These are phyloP conservation scores for Asterophora lycoperdoides DNA, from an alignment of 768 basidiomycete species.

Conservation along the genomic window DNA sequence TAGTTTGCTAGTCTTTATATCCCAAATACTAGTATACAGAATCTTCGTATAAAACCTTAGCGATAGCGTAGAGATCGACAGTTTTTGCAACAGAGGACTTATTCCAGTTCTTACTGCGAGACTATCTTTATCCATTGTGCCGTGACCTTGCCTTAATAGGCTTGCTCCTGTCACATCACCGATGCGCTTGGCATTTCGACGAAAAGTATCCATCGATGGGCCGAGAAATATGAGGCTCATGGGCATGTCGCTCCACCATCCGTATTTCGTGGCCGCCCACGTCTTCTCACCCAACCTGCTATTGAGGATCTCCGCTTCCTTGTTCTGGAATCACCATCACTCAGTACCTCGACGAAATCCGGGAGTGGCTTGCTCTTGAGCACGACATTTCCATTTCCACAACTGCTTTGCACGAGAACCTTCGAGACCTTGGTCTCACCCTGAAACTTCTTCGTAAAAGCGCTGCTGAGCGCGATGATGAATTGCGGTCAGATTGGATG, in stretches of 20 bases:
- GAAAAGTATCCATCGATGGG: no score
- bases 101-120: no score
- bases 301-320: conserved; percentile 12
- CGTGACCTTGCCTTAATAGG: no score
- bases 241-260: not conserved
- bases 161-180: no score
- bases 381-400: conserved; percentile 15
- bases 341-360: conserved; percentile 22
- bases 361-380: conserved; percentile 17
- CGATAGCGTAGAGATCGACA: no score
- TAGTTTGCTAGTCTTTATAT: no score
- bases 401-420: conserved; percentile 15
- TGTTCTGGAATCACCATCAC: conserved; percentile 12
- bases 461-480: conserved; percentile 20
- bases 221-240: no score
- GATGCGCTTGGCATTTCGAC: no score
- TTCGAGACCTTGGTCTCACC: conserved; percentile 18
- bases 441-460: conserved; percentile 18
- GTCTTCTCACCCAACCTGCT: conserved; percentile 2
- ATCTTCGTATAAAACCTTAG: no score
- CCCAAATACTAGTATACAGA: no score
- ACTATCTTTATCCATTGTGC: no score
- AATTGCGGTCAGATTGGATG: conserved; percentile 12
- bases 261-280: conserved; percentile 3
- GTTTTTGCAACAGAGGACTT: no score